phyloP scores from a whole-genome alignment of 805 yeast genomes.

The Wickerhamomyces chambardii region DNA sequence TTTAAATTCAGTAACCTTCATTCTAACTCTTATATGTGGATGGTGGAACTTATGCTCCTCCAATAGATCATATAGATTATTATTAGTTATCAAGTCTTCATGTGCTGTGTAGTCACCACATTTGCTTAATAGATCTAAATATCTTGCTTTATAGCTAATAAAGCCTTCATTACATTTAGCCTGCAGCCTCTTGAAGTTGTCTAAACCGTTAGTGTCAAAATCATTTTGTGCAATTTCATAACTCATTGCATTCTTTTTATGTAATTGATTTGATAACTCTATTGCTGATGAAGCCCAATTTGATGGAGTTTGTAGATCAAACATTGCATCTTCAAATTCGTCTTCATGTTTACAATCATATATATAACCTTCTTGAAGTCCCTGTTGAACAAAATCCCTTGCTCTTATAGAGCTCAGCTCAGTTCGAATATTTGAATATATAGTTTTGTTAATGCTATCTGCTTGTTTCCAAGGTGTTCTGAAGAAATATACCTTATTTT shows the following conservation, averaged over 20 bases:
- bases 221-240: constrained; percentile 9
- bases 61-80: not conserved
- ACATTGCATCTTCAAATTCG: not conserved
- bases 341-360: not conserved
- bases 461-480: constrained; percentile 14
- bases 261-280: constrained; percentile 7
- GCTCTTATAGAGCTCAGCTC: too few relatives aligned
- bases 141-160: constrained; percentile 14
- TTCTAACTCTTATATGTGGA: not conserved
- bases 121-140: constrained; percentile 9
- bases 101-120: constrained; percentile 8
- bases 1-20: too few relatives aligned
- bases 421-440: too few relatives aligned
- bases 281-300: constrained; percentile 20
- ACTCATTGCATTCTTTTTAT: constrained; percentile 3
- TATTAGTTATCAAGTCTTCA: constrained; percentile 5
- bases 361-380: not conserved
- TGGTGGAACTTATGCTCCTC: too few relatives aligned
- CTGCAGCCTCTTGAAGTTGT: constrained; percentile 9
- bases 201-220: constrained; percentile 9
- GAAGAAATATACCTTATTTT: constrained; percentile 6
- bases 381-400: too few relatives aligned
- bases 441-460: not conserved
- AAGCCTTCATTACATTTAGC: constrained; percentile 15
- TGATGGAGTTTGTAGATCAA: not conserved